phyloP scores from a whole-genome alignment of 768 basidiomycete genomes.

The Mycena kentingensis region DNA sequence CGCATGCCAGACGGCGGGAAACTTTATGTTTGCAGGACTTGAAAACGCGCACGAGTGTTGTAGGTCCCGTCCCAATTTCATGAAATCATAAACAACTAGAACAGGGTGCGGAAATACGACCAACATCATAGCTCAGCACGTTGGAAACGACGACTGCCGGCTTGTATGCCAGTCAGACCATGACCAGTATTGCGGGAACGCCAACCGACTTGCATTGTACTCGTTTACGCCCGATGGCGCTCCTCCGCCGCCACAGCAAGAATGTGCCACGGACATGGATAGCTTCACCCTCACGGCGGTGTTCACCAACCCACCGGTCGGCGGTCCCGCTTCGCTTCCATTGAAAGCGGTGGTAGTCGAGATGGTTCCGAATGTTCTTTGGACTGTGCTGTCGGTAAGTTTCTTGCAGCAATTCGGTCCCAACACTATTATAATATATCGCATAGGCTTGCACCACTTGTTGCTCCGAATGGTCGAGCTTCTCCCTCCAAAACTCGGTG shows the following conservation, averaged over 20 bases:
- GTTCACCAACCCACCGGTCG: conserved; percentile 36
- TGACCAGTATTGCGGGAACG: conserved; percentile 42
- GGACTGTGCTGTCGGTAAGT: conserved; percentile 45
- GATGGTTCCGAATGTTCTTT: conserved; percentile 40
- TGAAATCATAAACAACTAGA: not conserved
- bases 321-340: conserved; percentile 31
- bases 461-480: conserved; percentile 46
- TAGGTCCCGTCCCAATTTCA: conserved; percentile 28
- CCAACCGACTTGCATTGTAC: conserved; percentile 42
- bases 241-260: conserved; percentile 25
- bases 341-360: conserved; percentile 41
- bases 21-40: conserved; percentile 44
- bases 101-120: conserved; percentile 44
- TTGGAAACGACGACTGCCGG: conserved; percentile 43
- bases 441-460: conserved; percentile 42
- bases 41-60: conserved; percentile 54
- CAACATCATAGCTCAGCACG: conserved; percentile 36
- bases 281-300: conserved; percentile 42
- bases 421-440: not conserved
- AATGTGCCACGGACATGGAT: conserved; percentile 34
- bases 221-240: conserved; percentile 32
- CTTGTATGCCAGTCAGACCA: conserved; percentile 42
- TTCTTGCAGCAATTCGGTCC: not conserved
- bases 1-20: conserved; percentile 45
- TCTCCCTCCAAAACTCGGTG: conserved; percentile 42